Evolutionary conservation across 805 yeast species (phyloP), one percentile per base, ranked within the genome.

Genomic region (Wickerhamomyces silvicola): DNA sequence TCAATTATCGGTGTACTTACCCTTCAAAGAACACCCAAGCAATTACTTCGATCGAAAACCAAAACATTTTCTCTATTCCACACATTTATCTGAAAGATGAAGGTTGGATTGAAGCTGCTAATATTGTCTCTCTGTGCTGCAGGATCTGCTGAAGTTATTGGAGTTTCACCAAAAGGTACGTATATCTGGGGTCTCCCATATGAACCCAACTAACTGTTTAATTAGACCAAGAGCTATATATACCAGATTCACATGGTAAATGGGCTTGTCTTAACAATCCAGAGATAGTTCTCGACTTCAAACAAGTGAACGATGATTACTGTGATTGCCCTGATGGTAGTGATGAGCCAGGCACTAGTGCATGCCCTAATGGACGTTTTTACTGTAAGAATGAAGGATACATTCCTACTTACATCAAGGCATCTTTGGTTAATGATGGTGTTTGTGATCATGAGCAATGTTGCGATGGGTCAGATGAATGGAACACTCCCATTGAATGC

Each of bases 301-400:
- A 62, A 22, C 82, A 78, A 48, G 69, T 90, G 45, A 90, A 90
- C 54, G 97, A 92, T 56, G 81, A 87, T 46, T 80, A 70, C 50
- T 90, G 97, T 59, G 97, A 92, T 50, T 90, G 97, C 61, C 97
- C 97, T 0, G 98, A 92, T 59, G 97, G 97, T 0, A 77, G 88
- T 5, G 98, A 92, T 60, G 97, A 92, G 56, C 96, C 97, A 0
- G 97, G 97, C 0, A 90, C 97, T 1, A 63, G 80, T 24, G 96
- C 96, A 0, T 90, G 97, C 56, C 48, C 56, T 12, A 38, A 57
- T 33, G 50, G 61, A 10, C 31, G 43, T 28, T 88, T 86, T 49
- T 87, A 75, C 55, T 90, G 98, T 59, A 72, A 57, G 7, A 92
- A 92, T 50, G 62, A 68, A 30, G 95, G 95, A 4, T 81, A 74